Conservation (phyloP, 1,284 basidiomycete genomes). For the Apiotrichum brassicae region DNA sequence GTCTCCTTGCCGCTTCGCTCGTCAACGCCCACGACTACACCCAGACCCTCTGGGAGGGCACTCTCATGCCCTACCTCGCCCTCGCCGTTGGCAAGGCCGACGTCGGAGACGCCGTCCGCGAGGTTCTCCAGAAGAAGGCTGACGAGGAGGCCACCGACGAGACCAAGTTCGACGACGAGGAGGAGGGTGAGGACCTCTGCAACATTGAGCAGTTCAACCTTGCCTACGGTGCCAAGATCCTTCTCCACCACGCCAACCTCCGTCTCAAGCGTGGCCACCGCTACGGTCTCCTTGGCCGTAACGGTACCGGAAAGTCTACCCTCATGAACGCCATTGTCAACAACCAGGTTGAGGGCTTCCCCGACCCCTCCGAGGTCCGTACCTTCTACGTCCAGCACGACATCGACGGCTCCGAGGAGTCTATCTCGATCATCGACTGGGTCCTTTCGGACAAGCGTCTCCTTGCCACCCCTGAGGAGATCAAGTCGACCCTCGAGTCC, state of each 20-base stretch:
- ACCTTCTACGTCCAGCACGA: constrained; percentile 99
- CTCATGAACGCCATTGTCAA: constrained; percentile 96
- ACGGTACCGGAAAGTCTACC: constrained; percentile 97
- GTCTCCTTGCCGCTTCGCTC: constrained; percentile 74
- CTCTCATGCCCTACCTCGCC: constrained; percentile 67
- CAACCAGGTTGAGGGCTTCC: constrained; percentile 96
- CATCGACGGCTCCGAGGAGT: constrained; percentile 90
- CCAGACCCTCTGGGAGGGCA: constrained; percentile 72
- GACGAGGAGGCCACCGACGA: constrained; percentile 69
- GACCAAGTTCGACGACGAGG: constrained; percentile 76
- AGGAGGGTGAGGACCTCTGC: constrained; percentile 96
- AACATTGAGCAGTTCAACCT: constrained; percentile 84
- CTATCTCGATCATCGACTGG: constrained; percentile 84
- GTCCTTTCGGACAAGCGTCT: constrained; percentile 82
- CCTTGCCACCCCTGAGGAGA: constrained; percentile 62
- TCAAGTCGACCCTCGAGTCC: constrained; percentile 71
- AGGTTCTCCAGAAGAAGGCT: constrained; percentile 84
- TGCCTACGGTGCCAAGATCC: constrained; percentile 98
- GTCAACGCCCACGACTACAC: constrained; percentile 90
- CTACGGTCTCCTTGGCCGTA: constrained; percentile 96
- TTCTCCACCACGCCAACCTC: constrained; percentile 91
- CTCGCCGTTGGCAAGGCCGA: constrained; percentile 59
- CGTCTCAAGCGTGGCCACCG: constrained; percentile 98
- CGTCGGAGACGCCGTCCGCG: constrained; percentile 63
- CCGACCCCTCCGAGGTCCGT: constrained; percentile 75